Conservation (phyloP, 2,329 filamentous ascomycete genomes). For the Fusarium albosuccineum region DNA sequence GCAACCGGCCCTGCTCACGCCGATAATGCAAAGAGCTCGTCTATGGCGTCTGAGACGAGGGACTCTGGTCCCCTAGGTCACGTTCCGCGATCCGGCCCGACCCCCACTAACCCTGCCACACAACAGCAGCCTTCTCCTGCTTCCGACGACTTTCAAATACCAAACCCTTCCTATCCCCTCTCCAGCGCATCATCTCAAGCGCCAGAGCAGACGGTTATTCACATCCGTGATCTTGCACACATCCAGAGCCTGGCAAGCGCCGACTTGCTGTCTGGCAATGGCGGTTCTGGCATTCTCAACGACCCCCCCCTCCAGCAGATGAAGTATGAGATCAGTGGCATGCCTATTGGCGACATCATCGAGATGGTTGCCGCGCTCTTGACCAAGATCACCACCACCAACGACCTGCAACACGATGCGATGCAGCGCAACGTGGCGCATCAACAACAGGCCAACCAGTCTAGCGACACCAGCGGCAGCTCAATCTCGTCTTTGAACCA, state of each 20-base stretch:
- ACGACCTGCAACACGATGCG: constrained; percentile 93
- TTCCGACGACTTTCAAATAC: constrained; percentile 53
- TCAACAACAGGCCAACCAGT: constrained; percentile 66
- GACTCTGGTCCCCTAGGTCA: constrained; percentile 48
- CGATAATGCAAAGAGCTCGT: constrained; percentile 58
- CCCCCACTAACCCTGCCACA: constrained; percentile 32
- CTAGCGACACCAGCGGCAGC: constrained; percentile 62
- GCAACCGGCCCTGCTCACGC: constrained; percentile 52
- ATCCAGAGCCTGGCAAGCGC: constrained; percentile 89
- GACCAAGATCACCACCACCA: constrained; percentile 97
- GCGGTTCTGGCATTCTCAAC: constrained; percentile 61
- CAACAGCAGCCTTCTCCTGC: constrained; percentile 53
- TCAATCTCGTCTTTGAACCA: constrained; percentile 70
- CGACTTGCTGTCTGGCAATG: constrained; percentile 71
- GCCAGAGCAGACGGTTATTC: constrained; percentile 70
- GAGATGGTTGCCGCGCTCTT: constrained; percentile 98
- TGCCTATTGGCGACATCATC: constrained; percentile 97
- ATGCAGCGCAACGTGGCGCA: constrained; percentile 79
- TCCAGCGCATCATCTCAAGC: constrained; percentile 45
- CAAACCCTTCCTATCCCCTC: constrained; percentile 54
- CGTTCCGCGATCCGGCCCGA: constrained; percentile 38
- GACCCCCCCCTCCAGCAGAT: constrained; percentile 67
- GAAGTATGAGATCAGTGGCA: constrained; percentile 94
- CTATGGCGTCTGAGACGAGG: constrained; percentile 63
- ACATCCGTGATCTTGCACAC: constrained; percentile 89